Conservation (phyloP, 176 grass and related monocot genomes). For the Zizania latifolia region DNA sequence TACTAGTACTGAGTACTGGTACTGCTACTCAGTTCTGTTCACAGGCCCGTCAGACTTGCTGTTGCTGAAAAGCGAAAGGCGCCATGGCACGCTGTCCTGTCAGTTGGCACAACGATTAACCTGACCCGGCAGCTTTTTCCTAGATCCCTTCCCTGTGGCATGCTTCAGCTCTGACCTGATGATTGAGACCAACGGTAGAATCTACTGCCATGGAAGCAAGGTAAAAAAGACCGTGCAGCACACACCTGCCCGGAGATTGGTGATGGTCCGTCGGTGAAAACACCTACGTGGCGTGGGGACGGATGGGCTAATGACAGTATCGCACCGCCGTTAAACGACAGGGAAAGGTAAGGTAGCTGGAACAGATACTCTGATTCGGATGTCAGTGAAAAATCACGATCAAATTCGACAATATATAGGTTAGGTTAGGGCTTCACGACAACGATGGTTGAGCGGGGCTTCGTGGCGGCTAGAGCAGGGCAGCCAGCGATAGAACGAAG, state of each 20-base stretch:
- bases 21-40: neutral
- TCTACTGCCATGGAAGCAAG: too few species aligned
- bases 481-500: too few species aligned
- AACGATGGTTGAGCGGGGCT: too few species aligned
- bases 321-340: neutral
- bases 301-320: neutral
- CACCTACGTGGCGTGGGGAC: neutral
- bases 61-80: conserved; percentile 11
- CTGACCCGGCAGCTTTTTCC: conserved; percentile 7
- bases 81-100: conserved; percentile 1
- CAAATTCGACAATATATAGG: too few species aligned
- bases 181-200: conserved; percentile 14
- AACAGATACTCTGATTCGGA: too few species aligned
- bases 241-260: too few species aligned
- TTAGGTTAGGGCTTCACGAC: too few species aligned
- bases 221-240: too few species aligned
- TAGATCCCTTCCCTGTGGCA: neutral
- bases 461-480: too few species aligned
- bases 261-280: neutral
- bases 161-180: neutral
- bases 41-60: neutral
- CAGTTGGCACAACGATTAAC: neutral
- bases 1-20: too few species aligned
- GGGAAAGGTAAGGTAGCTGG: too few species aligned
- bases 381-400: too few species aligned